Evolutionary conservation across 805 yeast species (phyloP).

Genomic region (Osmozyma mogii): DNA sequence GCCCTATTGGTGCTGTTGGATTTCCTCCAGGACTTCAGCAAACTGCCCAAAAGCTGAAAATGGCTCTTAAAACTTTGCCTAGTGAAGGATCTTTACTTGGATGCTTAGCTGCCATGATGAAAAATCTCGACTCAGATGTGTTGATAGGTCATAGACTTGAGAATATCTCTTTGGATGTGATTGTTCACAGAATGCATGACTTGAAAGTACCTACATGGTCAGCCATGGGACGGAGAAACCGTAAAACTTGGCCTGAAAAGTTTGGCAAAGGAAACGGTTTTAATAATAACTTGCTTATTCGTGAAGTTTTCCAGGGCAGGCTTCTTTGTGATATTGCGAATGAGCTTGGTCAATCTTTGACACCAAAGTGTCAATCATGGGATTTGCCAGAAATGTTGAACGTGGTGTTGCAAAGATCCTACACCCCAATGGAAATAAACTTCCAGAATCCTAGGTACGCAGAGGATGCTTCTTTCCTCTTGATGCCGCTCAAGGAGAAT

Average conservation of each 20-base stretch:
- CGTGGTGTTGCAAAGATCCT: conserved; percentile 60
- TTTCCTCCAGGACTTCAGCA: conserved; percentile 73
- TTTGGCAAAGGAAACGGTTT: conserved; percentile 47
- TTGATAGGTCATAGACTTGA: conserved; percentile 84
- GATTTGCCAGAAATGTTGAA: conserved; percentile 86
- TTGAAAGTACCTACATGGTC: conserved; percentile 71
- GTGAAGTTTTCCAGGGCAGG: conserved; percentile 77
- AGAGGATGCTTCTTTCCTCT: conserved; percentile 58
- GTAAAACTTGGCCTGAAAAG: conserved; percentile 71
- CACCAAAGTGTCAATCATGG: conserved; percentile 91
- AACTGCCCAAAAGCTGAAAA: conserved; percentile 46
- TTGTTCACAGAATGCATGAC: conserved; percentile 75
- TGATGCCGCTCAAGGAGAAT: conserved; percentile 67
- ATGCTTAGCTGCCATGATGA: conserved; percentile 65
- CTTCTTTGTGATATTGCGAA: conserved; percentile 88
- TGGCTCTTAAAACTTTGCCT: conserved; percentile 51
- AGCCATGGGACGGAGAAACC: conserved; percentile 71
- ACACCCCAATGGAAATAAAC: conserved; percentile 63
- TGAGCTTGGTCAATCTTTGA: conserved; percentile 89
- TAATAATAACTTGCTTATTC: conserved; percentile 46
- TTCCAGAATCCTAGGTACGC: conserved; percentile 56
- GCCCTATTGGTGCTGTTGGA: conserved; percentile 61
- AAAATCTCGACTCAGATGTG: conserved; percentile 81
- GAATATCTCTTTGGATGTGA: conserved; percentile 65
- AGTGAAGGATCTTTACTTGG: conserved; percentile 69